Evolutionary conservation across 2,329 filamentous ascomycete genomes (phyloP), one percentile per base, ranked within the genome.

Genomic region (Calcarisporium arbuscula): DNA sequence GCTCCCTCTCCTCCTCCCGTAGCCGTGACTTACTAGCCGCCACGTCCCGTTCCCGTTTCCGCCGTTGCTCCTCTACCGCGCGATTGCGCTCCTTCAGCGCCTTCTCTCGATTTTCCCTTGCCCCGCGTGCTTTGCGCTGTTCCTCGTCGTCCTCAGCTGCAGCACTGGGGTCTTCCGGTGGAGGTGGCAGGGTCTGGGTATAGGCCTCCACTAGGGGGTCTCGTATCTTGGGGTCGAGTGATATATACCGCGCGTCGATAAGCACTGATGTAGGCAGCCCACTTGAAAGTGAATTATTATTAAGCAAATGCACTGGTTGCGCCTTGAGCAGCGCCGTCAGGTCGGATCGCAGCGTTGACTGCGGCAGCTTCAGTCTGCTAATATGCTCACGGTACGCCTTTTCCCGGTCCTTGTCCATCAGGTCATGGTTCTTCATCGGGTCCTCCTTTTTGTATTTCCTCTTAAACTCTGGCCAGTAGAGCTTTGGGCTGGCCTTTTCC

Each of bases 401-500:
- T 53, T 94, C 86, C 21, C 82, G 73, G 34, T 90, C 85, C 56
- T 82, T 86, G 50, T 90, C 86, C 21, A 68, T 64, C 17, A 89
- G 67, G 32, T 70, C 74, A 19, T 75, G 66, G 39, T 90, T 83
- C 41, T 81, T 83, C 83, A 98, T 88, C 34, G 80, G 74, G 0
- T 74, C 60, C 44, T 94, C 88, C 45, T 83, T 89, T 45, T 82
- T 83, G 60, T 79, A 92, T 55, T 95, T 98, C 21, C 92, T 73
- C 50, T 85, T 87, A 62, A 98, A 98, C 56, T 98, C 92, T 1
- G 86, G 82, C 92, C 92, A 98, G 67, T 94, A 98, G 2, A 98
- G 71, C 61, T 95, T 96, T 0, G 86, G 82, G 0, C 82, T 92
- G 0, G 89, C 90, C 46, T 87, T 76, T 31, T 82, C 76, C 43